These are phyloP conservation scores for Sporodiniella umbellata DNA, from an alignment of 371 early-diverging fungal genomes.

Conservation along the genomic window DNA sequence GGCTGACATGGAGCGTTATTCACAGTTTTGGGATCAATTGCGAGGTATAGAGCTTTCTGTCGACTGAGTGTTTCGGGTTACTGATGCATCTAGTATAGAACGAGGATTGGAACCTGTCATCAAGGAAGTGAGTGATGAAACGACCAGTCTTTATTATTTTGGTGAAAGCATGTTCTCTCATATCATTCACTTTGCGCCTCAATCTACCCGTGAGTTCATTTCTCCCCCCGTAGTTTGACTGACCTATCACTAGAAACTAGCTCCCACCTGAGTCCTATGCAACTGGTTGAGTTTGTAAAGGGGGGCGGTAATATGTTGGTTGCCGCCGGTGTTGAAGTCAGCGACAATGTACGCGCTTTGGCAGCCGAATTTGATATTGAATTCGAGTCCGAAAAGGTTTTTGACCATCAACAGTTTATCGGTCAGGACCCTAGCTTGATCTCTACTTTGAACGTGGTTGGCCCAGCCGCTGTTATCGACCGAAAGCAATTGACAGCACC, in stretches of 20 bases:
- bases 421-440: constrained; percentile 34
- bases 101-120: constrained; percentile 60
- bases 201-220: constrained; percentile 57
- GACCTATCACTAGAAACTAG: constrained; percentile 48
- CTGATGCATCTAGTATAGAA: constrained; percentile 34
- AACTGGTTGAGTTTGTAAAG: constrained; percentile 82
- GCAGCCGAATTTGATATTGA: constrained; percentile 85
- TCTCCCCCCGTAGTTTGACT: too few relatives aligned
- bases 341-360: constrained; percentile 74
- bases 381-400: constrained; percentile 68
- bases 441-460: constrained; percentile 26
- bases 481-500: constrained; percentile 36
- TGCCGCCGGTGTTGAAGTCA: constrained; percentile 60
- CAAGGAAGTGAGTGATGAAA: constrained; percentile 37
- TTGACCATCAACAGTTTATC: constrained; percentile 66
- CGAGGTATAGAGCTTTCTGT: constrained; percentile 46
- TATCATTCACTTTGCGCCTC: constrained; percentile 68
- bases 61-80: not conserved
- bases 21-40: constrained; percentile 61
- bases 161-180: constrained; percentile 68
- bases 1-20: constrained; percentile 48
- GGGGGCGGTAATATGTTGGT: constrained; percentile 90
- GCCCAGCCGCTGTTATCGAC: constrained; percentile 30
- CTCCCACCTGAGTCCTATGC: constrained; percentile 41
- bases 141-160: constrained; percentile 25